Conservation (phyloP, 768 basidiomycete species). For the Phlegmacium glaucopus region DNA sequence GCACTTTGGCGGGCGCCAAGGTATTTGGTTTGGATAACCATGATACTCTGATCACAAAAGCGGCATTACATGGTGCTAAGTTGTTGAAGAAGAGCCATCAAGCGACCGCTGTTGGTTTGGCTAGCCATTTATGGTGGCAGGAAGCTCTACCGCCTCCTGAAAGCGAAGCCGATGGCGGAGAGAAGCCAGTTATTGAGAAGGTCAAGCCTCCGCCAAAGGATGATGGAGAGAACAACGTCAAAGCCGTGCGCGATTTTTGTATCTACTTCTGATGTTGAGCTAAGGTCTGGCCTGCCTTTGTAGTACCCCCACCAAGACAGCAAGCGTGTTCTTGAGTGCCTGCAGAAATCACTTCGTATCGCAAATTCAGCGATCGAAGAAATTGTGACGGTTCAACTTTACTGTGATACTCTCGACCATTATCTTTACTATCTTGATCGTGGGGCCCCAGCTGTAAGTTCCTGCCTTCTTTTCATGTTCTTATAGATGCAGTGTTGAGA, state of each 20-base stretch:
- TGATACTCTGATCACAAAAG: constrained; percentile 97
- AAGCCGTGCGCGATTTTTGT: constrained; percentile 47
- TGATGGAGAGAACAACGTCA: constrained; percentile 36
- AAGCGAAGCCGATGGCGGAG: constrained; percentile 35
- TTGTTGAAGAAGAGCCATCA: constrained; percentile 98
- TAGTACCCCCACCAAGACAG: constrained; percentile 90
- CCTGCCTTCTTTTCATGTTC: not conserved
- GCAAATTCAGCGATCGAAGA: constrained; percentile 97
- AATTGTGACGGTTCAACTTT: constrained; percentile 93
- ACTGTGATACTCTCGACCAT: constrained; percentile 93
- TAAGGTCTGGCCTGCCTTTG: not conserved
- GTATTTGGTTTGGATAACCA: constrained; percentile 97
- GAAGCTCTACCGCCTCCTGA: constrained; percentile 45
- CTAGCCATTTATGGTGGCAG: constrained; percentile 99
- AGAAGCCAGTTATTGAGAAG: constrained; percentile 36
- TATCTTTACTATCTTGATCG: constrained; percentile 97
- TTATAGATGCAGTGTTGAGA: not conserved
- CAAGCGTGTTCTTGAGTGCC: constrained; percentile 94
- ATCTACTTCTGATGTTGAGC: not conserved
- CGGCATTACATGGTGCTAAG: constrained; percentile 95
- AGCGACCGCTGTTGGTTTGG: constrained; percentile 88
- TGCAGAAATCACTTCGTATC: constrained; percentile 94
- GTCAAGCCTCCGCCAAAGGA: constrained; percentile 35
- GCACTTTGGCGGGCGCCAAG: constrained; percentile 80
- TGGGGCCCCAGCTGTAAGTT: constrained; percentile 81